phyloP scores from a whole-genome alignment of 768 basidiomycete genomes.

The Podaxis sp. region DNA sequence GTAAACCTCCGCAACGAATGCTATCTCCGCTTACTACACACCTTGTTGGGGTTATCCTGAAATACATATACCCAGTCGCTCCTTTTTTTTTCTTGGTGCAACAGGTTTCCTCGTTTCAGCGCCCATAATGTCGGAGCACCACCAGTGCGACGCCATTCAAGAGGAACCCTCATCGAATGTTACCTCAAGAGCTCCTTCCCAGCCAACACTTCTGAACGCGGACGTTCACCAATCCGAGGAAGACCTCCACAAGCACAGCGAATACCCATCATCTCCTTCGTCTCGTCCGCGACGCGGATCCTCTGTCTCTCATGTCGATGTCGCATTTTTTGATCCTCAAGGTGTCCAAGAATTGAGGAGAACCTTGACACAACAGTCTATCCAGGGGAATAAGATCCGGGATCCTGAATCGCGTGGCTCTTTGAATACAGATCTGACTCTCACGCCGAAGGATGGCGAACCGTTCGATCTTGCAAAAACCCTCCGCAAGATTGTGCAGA shows the following conservation, averaged over 20 bases:
- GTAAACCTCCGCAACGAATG: neutral
- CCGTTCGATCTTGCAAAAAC: constrained; percentile 36
- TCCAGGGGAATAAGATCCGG: neutral
- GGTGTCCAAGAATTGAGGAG: constrained; percentile 41
- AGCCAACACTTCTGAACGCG: neutral
- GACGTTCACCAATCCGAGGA: neutral
- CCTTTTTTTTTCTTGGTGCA: neutral
- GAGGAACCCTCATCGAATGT: constrained; percentile 8
- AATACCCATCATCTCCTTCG: neutral
- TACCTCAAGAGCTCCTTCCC: neutral
- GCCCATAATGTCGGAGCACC: constrained; percentile 6
- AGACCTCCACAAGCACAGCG: neutral
- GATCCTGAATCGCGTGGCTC: neutral
- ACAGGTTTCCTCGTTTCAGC: neutral
- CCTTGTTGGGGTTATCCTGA: neutral
- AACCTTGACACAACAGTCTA: constrained; percentile 30
- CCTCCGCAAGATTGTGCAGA: constrained; percentile 23
- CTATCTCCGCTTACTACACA: too few relatives aligned
- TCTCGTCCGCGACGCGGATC: constrained; percentile 9
- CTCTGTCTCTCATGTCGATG: constrained; percentile 31
- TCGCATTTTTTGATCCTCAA: constrained; percentile 53
- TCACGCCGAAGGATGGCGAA: constrained; percentile 22
- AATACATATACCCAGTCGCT: neutral
- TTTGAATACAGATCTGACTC: constrained; percentile 9
- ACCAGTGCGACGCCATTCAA: constrained; percentile 2